Base-by-base conservation (phyloP, 164 flowering plant genomes). In the Amborella trichopoda region DNA sequence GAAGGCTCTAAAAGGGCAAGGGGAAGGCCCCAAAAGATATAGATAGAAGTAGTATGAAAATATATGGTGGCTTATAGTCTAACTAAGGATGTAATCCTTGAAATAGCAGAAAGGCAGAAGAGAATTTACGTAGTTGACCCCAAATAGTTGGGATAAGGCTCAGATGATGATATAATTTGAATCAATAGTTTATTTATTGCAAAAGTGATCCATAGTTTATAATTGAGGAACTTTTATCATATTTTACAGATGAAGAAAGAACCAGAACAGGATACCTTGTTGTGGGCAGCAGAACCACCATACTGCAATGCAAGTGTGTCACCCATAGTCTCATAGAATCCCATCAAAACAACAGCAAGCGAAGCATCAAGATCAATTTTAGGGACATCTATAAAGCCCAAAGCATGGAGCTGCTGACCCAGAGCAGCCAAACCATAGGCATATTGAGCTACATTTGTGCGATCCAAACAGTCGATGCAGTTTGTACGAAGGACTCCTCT, bases 221-320 rank as follows among this genome's bases (percentile, higher is more conserved):
- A n/a, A n/a, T n/a, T n/a, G n/a, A n/a, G n/a, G n/a, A n/a, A n/a
- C n/a, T n/a, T n/a, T n/a, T n/a, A n/a, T n/a, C n/a, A n/a, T n/a
- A n/a, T n/a, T n/a, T n/a, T n/a, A n/a, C n/a, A n/a, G 28, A 5
- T 11, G 14, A 10, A 4, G 42, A 57, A 20, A 12, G n/a, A n/a
- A n/a, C n/a, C n/a, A n/a, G n/a, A n/a, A n/a, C n/a, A n/a, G n/a
- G 50, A 44, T 70, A 88, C 99, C 96, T 85, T 93, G 58, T 84
- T 93, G 64, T 93, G 99, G 14, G 99, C 99, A 30, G 94, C 87
- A 60, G 99, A 93, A 12, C 99, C 99, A 40, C 96, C 95, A 69
- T 93, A 93, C 39, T 93, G 99, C 25, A 67, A 50, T 32, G 99
- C 99, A 58, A 93, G 87, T 26, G 83, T 88, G 63, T 93, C 94